These are phyloP conservation scores for Akanthomyces muscarius DNA, from an alignment of 2,329 filamentous ascomycete species.

Conservation along the genomic window DNA sequence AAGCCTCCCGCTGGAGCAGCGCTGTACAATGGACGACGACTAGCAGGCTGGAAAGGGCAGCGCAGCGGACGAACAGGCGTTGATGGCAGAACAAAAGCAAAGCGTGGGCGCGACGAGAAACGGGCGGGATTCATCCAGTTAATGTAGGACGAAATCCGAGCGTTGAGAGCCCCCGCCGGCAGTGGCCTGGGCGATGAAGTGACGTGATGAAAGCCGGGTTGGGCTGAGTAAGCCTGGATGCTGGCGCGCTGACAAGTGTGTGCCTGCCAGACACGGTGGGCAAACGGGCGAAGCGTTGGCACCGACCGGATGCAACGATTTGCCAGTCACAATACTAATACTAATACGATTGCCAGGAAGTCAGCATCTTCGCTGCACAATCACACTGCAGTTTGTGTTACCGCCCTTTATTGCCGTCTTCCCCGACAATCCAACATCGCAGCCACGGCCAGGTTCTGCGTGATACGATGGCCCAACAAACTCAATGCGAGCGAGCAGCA, in stretches of 20 bases:
- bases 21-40: background rate
- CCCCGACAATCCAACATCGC: background rate
- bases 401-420: background rate
- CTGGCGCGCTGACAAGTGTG: background rate
- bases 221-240: constrained; percentile 13
- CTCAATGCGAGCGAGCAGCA: background rate
- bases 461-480: background rate
- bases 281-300: background rate
- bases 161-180: background rate
- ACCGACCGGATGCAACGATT: background rate
- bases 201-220: constrained; percentile 14
- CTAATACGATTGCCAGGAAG: background rate
- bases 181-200: background rate
- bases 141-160: constrained; percentile 18
- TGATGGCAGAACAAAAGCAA: constrained; percentile 15
- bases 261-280: background rate
- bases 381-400: constrained; percentile 1
- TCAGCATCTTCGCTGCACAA: background rate
- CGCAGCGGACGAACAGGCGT: background rate
- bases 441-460: background rate
- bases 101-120: constrained; percentile 12
- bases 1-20: background rate
- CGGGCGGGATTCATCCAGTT: constrained; percentile 18
- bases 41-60: background rate
- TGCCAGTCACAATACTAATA: background rate